phyloP scores from a whole-genome alignment of 108 stramenopile species.

The Skeletonema menzelii region DNA sequence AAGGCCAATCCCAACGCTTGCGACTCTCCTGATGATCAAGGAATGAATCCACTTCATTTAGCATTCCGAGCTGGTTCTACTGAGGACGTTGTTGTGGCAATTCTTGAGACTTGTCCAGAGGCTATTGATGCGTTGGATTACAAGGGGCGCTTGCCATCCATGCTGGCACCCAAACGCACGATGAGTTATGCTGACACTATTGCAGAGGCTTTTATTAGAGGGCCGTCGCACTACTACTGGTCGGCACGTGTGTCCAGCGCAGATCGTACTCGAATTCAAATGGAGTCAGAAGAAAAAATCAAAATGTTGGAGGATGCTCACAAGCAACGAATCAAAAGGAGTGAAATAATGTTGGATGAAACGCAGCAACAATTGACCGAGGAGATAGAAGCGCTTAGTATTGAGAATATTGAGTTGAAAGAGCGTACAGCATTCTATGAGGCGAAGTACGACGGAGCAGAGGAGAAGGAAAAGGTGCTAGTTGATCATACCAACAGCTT shows the following conservation, averaged over 20 bases:
- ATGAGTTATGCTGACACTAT: constrained; percentile 27
- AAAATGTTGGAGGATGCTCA: constrained; percentile 7
- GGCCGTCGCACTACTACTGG: constrained; percentile 36
- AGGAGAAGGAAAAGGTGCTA: constrained; percentile 46
- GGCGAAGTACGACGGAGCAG: constrained; percentile 43
- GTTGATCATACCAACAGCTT: constrained; percentile 47
- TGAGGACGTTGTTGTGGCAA: constrained; percentile 66
- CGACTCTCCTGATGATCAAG: constrained; percentile 67
- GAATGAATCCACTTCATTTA: constrained; percentile 77
- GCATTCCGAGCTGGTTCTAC: constrained; percentile 56
- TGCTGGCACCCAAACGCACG: constrained; percentile 26
- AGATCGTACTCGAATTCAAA: constrained; percentile 9
- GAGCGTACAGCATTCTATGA: constrained; percentile 26
- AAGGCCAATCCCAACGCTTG: constrained; percentile 57
- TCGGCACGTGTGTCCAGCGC: constrained; percentile 28
- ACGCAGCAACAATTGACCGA: constrained; percentile 16
- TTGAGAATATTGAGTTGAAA: constrained; percentile 37
- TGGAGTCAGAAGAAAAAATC: constrained; percentile 9
- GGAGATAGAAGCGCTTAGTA: constrained; percentile 20
- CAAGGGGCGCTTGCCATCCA: constrained; percentile 32
- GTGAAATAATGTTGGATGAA: constrained; percentile 14
- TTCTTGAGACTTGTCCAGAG: constrained; percentile 72
- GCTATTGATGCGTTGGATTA: constrained; percentile 43
- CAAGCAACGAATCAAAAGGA: constrained; percentile 1
- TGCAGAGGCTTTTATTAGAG: constrained; percentile 33